These are phyloP conservation scores for Phoma herbarum DNA, from an alignment of 2,329 filamentous ascomycete genomes.

Conservation along the genomic window DNA sequence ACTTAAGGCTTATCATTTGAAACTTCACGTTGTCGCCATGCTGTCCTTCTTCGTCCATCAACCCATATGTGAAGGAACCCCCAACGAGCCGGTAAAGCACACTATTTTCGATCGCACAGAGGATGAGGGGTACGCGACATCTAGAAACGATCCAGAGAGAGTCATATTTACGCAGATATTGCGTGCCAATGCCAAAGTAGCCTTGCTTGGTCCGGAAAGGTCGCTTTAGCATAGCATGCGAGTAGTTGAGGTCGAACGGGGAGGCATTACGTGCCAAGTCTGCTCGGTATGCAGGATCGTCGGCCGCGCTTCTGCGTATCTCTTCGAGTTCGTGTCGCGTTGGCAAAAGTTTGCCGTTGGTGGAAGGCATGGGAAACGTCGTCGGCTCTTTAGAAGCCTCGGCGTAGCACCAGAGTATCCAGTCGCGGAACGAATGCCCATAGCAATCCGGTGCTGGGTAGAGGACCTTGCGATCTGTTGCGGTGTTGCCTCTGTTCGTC, in stretches of 20 bases:
- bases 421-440: constrained; percentile 21
- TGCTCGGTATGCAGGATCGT: constrained; percentile 6
- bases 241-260: constrained; percentile 25
- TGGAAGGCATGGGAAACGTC: neutral
- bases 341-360: constrained; percentile 6
- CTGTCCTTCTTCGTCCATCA: constrained; percentile 29
- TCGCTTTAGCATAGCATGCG: constrained; percentile 21
- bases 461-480: neutral
- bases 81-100: constrained; percentile 25
- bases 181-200: constrained; percentile 28
- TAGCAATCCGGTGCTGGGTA: constrained; percentile 16
- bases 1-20: constrained; percentile 26
- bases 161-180: constrained; percentile 24
- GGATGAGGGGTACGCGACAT: constrained; percentile 28
- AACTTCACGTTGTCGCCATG: constrained; percentile 6
- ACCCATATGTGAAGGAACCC: constrained; percentile 28
- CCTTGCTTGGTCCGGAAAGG: constrained; percentile 25
- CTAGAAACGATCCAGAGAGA: constrained; percentile 28
- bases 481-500: constrained; percentile 17
- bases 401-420: constrained; percentile 27
- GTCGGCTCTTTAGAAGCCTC: constrained; percentile 1
- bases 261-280: constrained; percentile 18
- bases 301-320: neutral
- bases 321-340: constrained; percentile 8
- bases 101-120: constrained; percentile 19